Conservation (phyloP, 108 stramenopile species). For the Skeletonema grethae region DNA sequence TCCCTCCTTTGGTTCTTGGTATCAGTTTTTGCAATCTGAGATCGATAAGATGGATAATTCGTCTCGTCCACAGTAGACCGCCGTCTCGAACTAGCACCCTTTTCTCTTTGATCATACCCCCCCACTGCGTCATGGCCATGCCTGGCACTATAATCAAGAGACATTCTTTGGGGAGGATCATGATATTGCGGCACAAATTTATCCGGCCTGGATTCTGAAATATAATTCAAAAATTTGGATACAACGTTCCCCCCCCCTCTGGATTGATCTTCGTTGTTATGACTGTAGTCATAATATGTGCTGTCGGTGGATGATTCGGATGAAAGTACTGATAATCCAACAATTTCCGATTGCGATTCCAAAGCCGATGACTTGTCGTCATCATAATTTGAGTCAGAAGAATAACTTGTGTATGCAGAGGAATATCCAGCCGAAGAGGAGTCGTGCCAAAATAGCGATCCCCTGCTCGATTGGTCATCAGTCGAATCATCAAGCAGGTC, state of each 20-base stretch:
- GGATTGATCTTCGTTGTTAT: neutral
- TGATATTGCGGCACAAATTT: neutral
- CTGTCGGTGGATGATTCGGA: neutral
- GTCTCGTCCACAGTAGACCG: neutral
- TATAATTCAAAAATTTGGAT: slow-evolving; percentile 1
- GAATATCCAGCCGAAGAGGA: neutral
- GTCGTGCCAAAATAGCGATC: neutral
- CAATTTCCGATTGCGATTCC: neutral
- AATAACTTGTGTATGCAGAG: neutral
- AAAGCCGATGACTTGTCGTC: no score
- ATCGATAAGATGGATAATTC: neutral
- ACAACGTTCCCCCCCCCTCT: neutral
- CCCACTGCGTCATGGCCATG: neutral
- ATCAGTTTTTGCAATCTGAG: neutral
- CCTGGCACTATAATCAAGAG: neutral
- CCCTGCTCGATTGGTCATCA: neutral
- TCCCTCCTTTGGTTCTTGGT: neutral
- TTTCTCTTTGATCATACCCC: neutral
- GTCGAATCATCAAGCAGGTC: neutral
- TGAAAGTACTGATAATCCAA: neutral
- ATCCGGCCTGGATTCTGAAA: neutral
- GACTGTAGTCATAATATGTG: neutral
- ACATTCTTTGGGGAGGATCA: neutral
- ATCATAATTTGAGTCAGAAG: neutral
- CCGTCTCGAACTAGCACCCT: neutral